Base-by-base conservation (phyloP, 306 rosid genomes). In the Castanospermum australe region DNA sequence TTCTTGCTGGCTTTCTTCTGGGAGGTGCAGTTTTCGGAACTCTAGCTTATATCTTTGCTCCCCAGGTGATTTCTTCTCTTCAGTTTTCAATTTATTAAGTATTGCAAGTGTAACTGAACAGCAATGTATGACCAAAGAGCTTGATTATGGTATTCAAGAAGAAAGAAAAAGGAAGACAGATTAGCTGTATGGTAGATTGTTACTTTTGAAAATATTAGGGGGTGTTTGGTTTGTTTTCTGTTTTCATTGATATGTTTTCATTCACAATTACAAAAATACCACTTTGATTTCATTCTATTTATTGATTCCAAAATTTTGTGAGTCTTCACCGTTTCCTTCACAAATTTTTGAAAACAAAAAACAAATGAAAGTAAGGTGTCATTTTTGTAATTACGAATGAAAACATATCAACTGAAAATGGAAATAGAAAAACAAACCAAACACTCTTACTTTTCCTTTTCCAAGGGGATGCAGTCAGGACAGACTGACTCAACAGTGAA, bases 21-120 rank as follows among this genome's bases (percentile, higher is more conserved):
- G 97, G 97, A 45, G 92, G 97, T 59, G 94, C 97, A 8, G 82
- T 89, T 45, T 82, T 89, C 72, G 97, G 97, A 67, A 85, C 94
- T 28, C 76, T 89, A 47, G 88, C 92, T 56, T 91, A 91, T 51
- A 56, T 89, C 75, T 91, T 91, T 65, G 94, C 97, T 68, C 97
- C 97, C 2, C 97, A 91, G 97, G 97, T 91, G 78, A 67, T 73
- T 83, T 15, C 41, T 45, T 73, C 35, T 76, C 76, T 22, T 65
- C 1, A 14, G 38, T 20, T 8, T 63, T 70, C 20, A 33, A 67
- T 52, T 41, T 33, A 33, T 64, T 22, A 22, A 45, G 7, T 3
- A 42, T 73, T 8, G 68, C 6, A 14, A 54, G 11, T 44, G 38
- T 17, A 20, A 20, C 18, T 52, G 38, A 52, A 39, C 38, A 59